Evolutionary conservation across 2,329 filamentous ascomycete genomes (phyloP), one percentile per base, ranked within the genome.

Genomic region (Claviceps pusilla): DNA sequence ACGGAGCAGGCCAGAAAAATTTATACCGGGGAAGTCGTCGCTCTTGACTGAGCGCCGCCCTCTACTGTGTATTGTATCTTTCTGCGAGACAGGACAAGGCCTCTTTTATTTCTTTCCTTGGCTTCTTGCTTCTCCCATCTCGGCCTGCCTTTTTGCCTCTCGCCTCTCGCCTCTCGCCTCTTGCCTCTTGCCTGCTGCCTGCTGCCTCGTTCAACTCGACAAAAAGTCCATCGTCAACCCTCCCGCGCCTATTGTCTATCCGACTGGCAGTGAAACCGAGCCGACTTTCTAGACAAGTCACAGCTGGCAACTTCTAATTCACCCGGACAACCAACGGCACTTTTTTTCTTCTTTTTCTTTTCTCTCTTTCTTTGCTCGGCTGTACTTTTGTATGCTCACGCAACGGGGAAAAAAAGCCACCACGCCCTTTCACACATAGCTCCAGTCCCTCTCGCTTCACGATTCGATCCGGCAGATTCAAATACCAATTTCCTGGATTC

Each of bases 41-140:
- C 55, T 57, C 55, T 58, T 55, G 35, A 58, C 51, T 57, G 53
- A 58, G 48, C 47, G 51, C 55, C 55, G 54, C 50, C 54, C 48
- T 58, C 7, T 39, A 33, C 55, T 52, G 47, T 56, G 53, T 33
- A 51, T 52, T 19, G 19, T 19, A 19, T 19, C 19, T 19, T 19
- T 19, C 19, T 19, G 53, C 56, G 37, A 56, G 57, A 48, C 48
- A 52, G 50, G 39, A 52, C 35, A 42, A 52, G 10, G 7, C 28
- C 12, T 16, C 31, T 24, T 35, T 45, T 45, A 9, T 45, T 28
- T n/a, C n/a, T 24, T 45, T 19, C 19, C 19, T 45, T 28, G n/a
- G 42, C n/a, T 11, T 14, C 11, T 11, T 5, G 10, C 12, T 14
- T 4, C 11, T 39, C 11, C 5, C 14, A 4, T 5, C 14, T 41